Conservation (phyloP, 2,329 filamentous ascomycete genomes). For the Colletotrichum sp. region DNA sequence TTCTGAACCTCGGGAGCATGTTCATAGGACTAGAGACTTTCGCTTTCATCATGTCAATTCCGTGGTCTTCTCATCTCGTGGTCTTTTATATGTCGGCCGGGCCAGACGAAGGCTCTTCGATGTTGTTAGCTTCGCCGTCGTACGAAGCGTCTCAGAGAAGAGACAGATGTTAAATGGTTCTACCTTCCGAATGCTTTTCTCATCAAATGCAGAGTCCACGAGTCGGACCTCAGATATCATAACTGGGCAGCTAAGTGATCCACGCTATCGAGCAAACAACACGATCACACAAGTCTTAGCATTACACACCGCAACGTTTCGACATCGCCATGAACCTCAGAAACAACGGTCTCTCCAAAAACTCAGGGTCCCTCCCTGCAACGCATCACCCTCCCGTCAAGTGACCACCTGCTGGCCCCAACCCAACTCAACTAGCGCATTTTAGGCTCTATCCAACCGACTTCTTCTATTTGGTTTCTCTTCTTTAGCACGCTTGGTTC, state of each 20-base stretch:
- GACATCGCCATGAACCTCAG: not conserved
- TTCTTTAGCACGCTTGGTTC: not conserved
- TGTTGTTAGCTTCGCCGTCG: no score
- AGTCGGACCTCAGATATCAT: not conserved
- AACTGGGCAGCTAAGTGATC: rapidly evolving
- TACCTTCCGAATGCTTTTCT: not conserved
- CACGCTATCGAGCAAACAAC: not conserved
- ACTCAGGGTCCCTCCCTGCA: not conserved
- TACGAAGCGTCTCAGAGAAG: no score
- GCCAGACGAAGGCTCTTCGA: no score
- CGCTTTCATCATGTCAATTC: no score
- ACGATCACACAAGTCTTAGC: not conserved
- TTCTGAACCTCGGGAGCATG: no score
- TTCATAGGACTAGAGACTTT: no score
- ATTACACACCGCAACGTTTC: not conserved
- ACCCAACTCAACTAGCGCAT: not conserved
- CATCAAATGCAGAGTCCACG: no score
- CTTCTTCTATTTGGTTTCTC: not conserved
- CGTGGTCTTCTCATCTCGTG: no score
- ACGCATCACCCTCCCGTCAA: not conserved
- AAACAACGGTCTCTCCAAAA: not conserved
- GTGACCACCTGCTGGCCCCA: not conserved
- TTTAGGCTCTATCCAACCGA: not conserved
- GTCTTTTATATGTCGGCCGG: no score
- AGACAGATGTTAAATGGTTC: no score